Base-by-base conservation (phyloP, 2,329 filamentous ascomycete genomes). In the Tolypocladium pustulatum region DNA sequence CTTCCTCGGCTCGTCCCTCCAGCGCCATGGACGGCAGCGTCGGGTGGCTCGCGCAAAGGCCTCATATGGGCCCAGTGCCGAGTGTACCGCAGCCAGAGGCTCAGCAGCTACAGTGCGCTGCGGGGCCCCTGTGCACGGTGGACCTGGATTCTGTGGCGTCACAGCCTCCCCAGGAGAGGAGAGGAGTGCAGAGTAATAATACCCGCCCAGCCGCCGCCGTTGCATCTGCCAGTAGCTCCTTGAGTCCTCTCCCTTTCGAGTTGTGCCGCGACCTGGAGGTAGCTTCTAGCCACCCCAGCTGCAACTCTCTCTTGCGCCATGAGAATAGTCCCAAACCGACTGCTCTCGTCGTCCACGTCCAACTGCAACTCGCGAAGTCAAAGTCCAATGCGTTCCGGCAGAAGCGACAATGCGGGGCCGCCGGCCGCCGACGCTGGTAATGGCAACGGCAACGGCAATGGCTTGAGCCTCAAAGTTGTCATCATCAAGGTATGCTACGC, bases 261-360 rank as follows among this genome's bases (percentile, higher is more conserved):
- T 49, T 57, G 57, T 41, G 55, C 56, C 57, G 55, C 61, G 53
- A 55, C 59, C 60, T 60, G 61, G 56, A 58, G 46, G 55, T 58
- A 57, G 56, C 54, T 61, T 36, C 41, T n/a, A 30, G 49, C 49
- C 49, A 6, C 49, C 30, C 49, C 49, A 52, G 49, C 56, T 57
- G 59, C 64, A 32, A 51, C 57, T 56, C 56, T 54, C 40, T 38
- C 56, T 58, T 61, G 43, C 64, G 67, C 66, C 69, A 83, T 84
- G 81, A 80, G 80, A 69, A 82, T 84, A 67, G 78, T 84, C 61
- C 80, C 81, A 59, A 76, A 73, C 61, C 78, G 81, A 57, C 72
- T 84, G 41, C 81, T 82, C 59, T 71, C 66, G 32, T 78, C 78
- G 25, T 69, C 72, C 59, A 65, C 71, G 53, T 71, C 69, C 52